These are phyloP conservation scores for Hordeum pubiflorum DNA, from an alignment of 202 grass and related monocot species.

Conservation along the genomic window DNA sequence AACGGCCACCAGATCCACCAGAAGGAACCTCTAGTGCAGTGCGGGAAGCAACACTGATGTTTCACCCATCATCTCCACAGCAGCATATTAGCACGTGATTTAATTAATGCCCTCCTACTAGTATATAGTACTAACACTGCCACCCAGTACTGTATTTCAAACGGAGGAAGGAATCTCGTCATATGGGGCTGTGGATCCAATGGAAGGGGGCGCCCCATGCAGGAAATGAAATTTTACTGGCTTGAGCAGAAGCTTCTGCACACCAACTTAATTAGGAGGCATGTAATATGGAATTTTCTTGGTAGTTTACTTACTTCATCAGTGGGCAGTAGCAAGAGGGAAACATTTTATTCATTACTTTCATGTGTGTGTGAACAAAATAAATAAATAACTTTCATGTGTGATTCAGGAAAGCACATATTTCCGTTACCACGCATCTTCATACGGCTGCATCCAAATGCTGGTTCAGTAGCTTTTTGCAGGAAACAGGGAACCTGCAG, in stretches of 20 bases:
- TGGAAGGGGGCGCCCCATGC: background rate
- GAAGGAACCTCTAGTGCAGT: background rate
- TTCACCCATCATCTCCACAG: slow-evolving; percentile 18
- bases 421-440: background rate
- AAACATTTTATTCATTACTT: background rate
- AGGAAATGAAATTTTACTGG: background rate
- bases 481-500: background rate
- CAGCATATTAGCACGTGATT: slow-evolving; percentile 13
- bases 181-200: background rate
- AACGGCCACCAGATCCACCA: slow-evolving; percentile 15
- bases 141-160: background rate
- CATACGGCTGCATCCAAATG: background rate
- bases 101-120: slow-evolving; percentile 3
- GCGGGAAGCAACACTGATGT: slow-evolving; percentile 30
- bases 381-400: background rate
- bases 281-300: background rate
- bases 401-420: background rate
- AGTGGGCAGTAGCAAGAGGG: background rate
- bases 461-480: background rate
- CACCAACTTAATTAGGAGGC: too few species aligned
- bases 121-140: background rate
- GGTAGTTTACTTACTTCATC: background rate
- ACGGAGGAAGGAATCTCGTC: background rate
- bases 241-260: background rate
- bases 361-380: background rate